phyloP scores from a whole-genome alignment of 768 basidiomycete genomes.

The Russula brevipes region DNA sequence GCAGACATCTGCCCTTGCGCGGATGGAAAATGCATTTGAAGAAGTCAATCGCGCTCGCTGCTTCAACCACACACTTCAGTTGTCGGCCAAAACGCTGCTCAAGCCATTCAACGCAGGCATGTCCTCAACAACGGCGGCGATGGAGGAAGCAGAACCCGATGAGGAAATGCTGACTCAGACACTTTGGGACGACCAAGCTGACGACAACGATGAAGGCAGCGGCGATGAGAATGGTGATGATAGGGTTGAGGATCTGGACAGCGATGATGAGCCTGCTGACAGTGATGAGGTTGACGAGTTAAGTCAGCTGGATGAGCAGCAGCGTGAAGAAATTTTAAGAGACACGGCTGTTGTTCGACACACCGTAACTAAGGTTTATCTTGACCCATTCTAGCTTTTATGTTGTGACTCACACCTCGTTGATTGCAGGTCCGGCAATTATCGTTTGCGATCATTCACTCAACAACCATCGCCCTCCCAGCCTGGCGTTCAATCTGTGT shows the following conservation, averaged over 20 bases:
- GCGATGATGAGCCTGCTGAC: background rate
- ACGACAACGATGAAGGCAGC: background rate
- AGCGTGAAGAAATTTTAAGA: background rate
- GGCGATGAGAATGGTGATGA: background rate
- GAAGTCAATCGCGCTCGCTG: no score
- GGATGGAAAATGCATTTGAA: no score
- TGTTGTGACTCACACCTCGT: background rate
- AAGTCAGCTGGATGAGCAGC: background rate
- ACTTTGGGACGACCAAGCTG: background rate
- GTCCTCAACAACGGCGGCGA: no score
- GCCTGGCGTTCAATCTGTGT: slow-evolving; percentile 21
- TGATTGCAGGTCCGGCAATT: background rate
- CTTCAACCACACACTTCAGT: background rate
- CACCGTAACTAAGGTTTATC: background rate
- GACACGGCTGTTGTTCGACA: background rate
- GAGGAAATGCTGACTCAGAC: no score
- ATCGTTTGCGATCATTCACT: slow-evolving; percentile 13
- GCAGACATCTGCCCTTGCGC: no score
- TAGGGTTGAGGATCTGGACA: background rate
- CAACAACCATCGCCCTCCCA: slow-evolving; percentile 25
- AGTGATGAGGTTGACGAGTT: no score
- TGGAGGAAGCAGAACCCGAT: no score
- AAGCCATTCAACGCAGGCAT: background rate
- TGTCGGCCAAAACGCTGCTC: background rate
- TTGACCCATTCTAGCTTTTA: background rate